phyloP scores from a whole-genome alignment of 371 early-diverging fungal genomes.

The Mortierella sp. region DNA sequence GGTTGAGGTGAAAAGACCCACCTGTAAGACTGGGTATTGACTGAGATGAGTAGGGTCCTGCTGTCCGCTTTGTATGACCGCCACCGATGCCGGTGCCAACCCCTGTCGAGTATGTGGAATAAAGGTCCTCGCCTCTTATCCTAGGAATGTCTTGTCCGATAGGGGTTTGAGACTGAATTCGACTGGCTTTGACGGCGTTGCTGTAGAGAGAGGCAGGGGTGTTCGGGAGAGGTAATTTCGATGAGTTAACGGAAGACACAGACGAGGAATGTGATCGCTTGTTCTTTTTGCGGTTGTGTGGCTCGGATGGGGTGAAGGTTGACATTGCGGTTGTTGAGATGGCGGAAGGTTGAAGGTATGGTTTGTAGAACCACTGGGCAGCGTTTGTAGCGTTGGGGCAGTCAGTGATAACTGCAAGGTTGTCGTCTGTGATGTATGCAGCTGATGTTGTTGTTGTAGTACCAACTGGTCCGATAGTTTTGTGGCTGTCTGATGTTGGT shows the following conservation, averaged over 20 bases:
- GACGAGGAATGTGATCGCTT: background rate
- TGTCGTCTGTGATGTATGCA: background rate
- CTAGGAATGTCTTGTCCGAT: background rate
- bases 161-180: background rate
- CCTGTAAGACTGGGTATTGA: background rate
- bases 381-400: conserved; percentile 22
- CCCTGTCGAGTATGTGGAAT: conserved; percentile 7
- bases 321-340: conserved; percentile 50
- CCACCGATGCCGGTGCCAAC: conserved; percentile 19
- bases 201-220: conserved; percentile 23
- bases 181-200: background rate
- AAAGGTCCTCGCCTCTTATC: background rate
- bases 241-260: background rate
- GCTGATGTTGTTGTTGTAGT: background rate
- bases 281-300: background rate
- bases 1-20: conserved; percentile 20
- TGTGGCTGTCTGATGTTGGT: background rate
- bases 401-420: conserved; percentile 28
- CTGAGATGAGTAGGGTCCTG: conserved; percentile 36
- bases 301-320: conserved; percentile 24
- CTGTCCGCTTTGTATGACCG: conserved; percentile 5
- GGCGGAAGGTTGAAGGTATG: conserved; percentile 40
- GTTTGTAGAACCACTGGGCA: conserved; percentile 51
- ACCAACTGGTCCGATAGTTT: background rate
- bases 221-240: background rate